Base-by-base conservation (phyloP, 768 basidiomycete genomes). In the Trametes villosa region DNA sequence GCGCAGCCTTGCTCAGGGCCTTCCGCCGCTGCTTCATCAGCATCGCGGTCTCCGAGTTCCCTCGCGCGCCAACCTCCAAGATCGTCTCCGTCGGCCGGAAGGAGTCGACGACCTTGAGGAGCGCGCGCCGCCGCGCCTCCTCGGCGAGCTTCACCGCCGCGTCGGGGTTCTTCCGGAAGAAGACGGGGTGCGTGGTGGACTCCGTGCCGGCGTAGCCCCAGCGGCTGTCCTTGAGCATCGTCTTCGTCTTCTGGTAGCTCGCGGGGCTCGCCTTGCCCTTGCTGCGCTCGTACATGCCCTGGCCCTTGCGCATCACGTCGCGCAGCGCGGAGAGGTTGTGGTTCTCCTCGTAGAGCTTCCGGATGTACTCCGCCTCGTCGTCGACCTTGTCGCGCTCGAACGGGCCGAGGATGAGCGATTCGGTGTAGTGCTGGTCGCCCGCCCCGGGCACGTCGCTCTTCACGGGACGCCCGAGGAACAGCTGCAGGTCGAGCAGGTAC, bases 211-310 rank as follows among this genome's bases (percentile, higher is more conserved):
- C 84, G 18, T 91, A 77, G 26, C 85, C 80, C 87, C 90, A 93
- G 55, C 87, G 85, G 1, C 82, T 77, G 18, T 72, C 71, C 67
- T 91, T 92, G 48, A 82, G 79, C 80, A 97, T 89, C 59, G 88
- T 89, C 70, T 98, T 98, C 15, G 96, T 90, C 6, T 95, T 86
- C 64, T 88, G 86, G 76, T 98, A 93, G 69, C 89, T 91, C 57
- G 87, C 87, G 17, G 83, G 82, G 68, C 88, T 91, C 18, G 96
- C 96, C 70, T 96, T 97, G 22, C 90, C 91, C 72, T 93, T 89
- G 62, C 92, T 93, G 31, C 94, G 87, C 68, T 98, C 95, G 72
- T 96, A 98, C 92, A 98, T 91, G 2, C 82, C 77, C 64, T 98
- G 94, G 0, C 95, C 96, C 52, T 92, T 86, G 62, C 81, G 81